A percentile compares a stretch with the other conserved stretches of the same genome.
Evolutionary conservation across 2,329 filamentous ascomycete genomes (phyloP).

Genomic region (Hymenoscyphus infarciens): DNA sequence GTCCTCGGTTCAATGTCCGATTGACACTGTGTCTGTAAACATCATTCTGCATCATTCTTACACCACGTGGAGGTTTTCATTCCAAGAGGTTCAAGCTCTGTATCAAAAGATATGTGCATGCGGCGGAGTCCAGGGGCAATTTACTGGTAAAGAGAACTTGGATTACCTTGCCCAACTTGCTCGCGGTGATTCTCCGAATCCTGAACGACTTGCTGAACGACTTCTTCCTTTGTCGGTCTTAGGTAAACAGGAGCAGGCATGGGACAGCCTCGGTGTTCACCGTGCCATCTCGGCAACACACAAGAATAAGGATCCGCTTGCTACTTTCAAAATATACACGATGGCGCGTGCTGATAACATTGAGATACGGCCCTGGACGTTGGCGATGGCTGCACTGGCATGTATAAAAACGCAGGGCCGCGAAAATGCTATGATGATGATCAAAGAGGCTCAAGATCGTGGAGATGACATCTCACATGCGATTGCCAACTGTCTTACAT

Average conservation of each 20-base stretch:
- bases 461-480: conserved; percentile 22
- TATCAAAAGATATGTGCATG: conserved; percentile 18
- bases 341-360: conserved; percentile 20
- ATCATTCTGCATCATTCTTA: conserved; percentile 30
- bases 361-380: conserved; percentile 18
- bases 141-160: conserved; percentile 17
- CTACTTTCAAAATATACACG: conserved; percentile 29
- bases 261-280: conserved; percentile 15
- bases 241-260: conserved; percentile 1
- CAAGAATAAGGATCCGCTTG: conserved; percentile 16
- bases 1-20: conserved; percentile 16
- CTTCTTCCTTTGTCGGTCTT: conserved; percentile 13
- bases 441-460: conserved; percentile 24
- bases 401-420: conserved; percentile 21
- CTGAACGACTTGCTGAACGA: conserved; percentile 7
- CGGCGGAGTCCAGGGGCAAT: background rate
- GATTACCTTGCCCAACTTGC: conserved; percentile 25
- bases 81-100: conserved; percentile 24
- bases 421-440: conserved; percentile 19
- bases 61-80: conserved; percentile 26
- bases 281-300: conserved; percentile 24
- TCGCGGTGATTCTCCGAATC: conserved; percentile 9
- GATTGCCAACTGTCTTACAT: conserved; percentile 26
- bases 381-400: conserved; percentile 30
- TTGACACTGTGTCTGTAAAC: conserved; percentile 31